Conservation (phyloP, 176 grass and related monocot genomes). For the Guadua angustifolia region DNA sequence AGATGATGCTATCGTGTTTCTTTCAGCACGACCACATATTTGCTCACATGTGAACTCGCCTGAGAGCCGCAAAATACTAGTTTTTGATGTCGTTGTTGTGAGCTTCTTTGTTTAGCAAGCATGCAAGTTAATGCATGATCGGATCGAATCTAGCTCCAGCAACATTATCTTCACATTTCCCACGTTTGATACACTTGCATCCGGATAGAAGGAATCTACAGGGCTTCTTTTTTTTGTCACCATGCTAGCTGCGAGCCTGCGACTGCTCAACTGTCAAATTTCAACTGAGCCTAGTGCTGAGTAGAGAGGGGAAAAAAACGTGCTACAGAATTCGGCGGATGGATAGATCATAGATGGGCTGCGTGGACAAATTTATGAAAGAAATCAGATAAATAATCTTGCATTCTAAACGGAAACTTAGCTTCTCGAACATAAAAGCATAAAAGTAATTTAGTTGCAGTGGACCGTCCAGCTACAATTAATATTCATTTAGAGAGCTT, state of each 20-base stretch:
- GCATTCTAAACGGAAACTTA: too few relatives aligned
- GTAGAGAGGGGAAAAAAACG: too few relatives aligned
- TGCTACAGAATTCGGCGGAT: too few relatives aligned
- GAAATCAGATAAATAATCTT: too few relatives aligned
- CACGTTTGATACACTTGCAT: slow-evolving; percentile 15
- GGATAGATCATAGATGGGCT: too few relatives aligned
- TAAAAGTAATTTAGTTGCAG: too few relatives aligned
- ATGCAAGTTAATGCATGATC: background rate
- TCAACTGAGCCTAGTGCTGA: background rate
- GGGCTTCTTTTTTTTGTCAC: background rate
- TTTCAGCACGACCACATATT: background rate
- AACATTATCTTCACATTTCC: slow-evolving; percentile 14
- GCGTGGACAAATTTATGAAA: too few relatives aligned
- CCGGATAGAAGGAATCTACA: background rate
- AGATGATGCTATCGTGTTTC: background rate
- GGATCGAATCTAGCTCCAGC: background rate
- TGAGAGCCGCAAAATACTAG: background rate
- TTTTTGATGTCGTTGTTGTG: background rate
- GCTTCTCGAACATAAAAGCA: too few relatives aligned
- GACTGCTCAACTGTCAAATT: background rate
- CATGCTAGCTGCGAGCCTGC: background rate
- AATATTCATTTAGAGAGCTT: too few relatives aligned
- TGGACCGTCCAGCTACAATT: too few relatives aligned
- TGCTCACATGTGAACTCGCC: slow-evolving; percentile 36
- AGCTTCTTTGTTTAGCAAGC: background rate